Base-by-base conservation (phyloP, 2,329 filamentous ascomycete species). In the Fusarium mexicanum region DNA sequence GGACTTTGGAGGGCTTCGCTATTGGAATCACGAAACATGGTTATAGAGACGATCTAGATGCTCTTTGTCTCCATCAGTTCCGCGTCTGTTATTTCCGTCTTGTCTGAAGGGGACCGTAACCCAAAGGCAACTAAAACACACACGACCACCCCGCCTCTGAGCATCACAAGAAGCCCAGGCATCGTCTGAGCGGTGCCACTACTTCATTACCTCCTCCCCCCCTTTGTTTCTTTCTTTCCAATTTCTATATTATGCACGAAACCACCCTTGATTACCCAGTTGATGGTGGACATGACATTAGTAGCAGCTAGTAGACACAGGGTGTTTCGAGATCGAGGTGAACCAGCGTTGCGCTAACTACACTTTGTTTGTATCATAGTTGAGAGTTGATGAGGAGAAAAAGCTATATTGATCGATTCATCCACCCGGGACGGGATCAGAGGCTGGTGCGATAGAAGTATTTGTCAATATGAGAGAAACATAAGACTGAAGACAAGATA, bases 41-140 rank as follows among this genome's bases (percentile, higher is more conserved):
- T 44, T 69, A 78, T 77, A 77, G 77, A 78, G 70, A 77, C 65
- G 67, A 75, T 69, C 66, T 67, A 66, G 73, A 61, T 75, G 74
- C 68, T 70, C 65, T 58, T 72, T 65, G 58, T 54, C 47, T 60
- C 31, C 37, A 40, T 62, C 57, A 20, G 61, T 48, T 69, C 40
- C 33, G 48, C 57, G 57, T 50, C 50, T 58, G 54, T 61, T 53
- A 44, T 58, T 55, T 41, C 40, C 41, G 60, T 46, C 61, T 61
- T 37, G 53, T 35, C 66, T 40, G n/a, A 37, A 62, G 53, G 58
- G 51, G 59, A 70, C 47, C 44, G 40, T 33, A 46, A 37, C 46
- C 44, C 61, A 47, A 50, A 54, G 60, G 35, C 53, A 41, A 48
- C 29, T 29, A 29, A 61, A 38, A 47, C 35, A 53, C 57, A 43